Evolutionary conservation across 2,329 filamentous ascomycete genomes (phyloP).

Genomic region (Penicillium corylophilum): DNA sequence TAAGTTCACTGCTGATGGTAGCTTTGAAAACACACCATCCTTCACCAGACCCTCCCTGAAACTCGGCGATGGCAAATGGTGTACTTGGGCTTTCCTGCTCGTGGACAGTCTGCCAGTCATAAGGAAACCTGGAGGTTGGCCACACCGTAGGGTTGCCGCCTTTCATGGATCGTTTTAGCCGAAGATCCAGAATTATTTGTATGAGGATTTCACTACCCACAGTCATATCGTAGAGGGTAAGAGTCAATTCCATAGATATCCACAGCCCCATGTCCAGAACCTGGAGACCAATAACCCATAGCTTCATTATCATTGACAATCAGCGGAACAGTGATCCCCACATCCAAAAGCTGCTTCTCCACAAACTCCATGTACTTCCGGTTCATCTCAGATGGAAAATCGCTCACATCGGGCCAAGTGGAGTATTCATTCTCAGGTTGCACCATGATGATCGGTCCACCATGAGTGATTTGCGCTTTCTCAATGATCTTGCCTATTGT

Average conservation of each 20-base stretch:
- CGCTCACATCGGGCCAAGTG: no score
- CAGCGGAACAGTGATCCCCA: constrained; percentile 68
- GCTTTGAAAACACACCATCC: no score
- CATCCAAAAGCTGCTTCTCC: constrained; percentile 62
- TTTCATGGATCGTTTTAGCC: no score
- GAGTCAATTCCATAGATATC: constrained; percentile 51
- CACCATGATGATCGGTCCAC: no score
- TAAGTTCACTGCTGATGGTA: no score
- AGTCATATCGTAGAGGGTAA: constrained; percentile 28
- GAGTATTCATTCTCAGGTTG: no score
- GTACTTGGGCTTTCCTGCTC: constrained; percentile 24
- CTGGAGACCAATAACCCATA: constrained; percentile 62
- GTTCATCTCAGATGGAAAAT: no score
- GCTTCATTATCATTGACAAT: constrained; percentile 68
- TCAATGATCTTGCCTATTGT: no score
- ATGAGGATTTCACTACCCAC: not conserved
- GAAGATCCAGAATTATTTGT: no score
- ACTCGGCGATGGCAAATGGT: constrained; percentile 27
- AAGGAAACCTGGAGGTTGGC: constrained; percentile 22
- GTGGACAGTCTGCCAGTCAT: constrained; percentile 20
- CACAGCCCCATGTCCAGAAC: constrained; percentile 32
- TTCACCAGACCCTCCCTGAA: no score
- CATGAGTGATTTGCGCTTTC: no score
- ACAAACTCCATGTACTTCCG: constrained; percentile 67
- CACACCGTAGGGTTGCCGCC: constrained; percentile 20